Percentiles rank a stretch among this genome's conserved stretches.
These are phyloP conservation scores for Solanum hybrid DNA, from an alignment of 305 asterid species.

Conservation along the genomic window DNA sequence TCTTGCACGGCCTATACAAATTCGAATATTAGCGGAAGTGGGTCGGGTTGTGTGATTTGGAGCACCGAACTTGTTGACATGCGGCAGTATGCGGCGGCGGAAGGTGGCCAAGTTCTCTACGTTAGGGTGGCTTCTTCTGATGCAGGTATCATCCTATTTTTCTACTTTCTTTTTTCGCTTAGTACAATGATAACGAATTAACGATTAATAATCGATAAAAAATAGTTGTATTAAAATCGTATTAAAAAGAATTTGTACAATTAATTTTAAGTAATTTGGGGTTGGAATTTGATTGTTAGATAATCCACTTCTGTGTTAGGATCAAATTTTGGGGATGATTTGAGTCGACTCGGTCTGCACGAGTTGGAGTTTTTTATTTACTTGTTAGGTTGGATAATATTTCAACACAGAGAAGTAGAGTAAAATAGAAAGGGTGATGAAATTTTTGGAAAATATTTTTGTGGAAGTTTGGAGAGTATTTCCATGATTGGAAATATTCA, in stretches of 20 bases:
- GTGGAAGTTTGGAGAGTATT: too few species aligned
- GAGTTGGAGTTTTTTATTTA: not conserved
- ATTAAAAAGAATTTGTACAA: not conserved
- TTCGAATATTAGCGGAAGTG: constrained; percentile 38
- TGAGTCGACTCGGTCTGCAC: not conserved
- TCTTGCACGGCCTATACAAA: constrained; percentile 56
- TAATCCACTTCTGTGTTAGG: not conserved
- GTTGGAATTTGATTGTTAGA: not conserved
- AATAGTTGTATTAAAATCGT: too few species aligned
- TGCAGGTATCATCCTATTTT: constrained; percentile 35
- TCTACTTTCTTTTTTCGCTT: not conserved
- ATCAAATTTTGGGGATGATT: not conserved
- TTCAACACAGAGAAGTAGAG: not conserved
- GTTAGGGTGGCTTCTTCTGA: constrained; percentile 53
- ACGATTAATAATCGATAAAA: too few species aligned
- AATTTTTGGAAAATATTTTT: not conserved
- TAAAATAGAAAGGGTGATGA: not conserved
- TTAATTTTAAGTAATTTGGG: not conserved
- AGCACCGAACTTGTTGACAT: constrained; percentile 50
- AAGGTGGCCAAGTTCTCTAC: constrained; percentile 70
- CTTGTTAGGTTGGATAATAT: not conserved
- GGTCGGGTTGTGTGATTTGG: constrained; percentile 75
- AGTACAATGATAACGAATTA: too few species aligned
- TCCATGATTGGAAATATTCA: too few species aligned
- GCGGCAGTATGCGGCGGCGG: constrained; percentile 68